Conservation (phyloP, 2,329 filamentous ascomycete species). For the Amauroascus verrucosus region DNA sequence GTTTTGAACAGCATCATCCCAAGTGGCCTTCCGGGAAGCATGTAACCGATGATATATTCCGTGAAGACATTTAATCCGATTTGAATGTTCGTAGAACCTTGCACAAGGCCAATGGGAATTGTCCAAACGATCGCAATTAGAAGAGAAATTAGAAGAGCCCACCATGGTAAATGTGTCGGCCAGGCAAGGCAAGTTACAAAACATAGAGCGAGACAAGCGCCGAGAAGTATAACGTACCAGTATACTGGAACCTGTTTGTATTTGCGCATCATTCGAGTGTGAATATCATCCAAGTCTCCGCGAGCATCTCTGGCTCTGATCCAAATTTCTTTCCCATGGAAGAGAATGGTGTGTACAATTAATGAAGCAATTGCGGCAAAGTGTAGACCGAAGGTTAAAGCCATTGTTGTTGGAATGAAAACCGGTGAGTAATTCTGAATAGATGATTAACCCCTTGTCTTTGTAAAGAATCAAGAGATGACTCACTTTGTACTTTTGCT, state of each 20-base stretch:
- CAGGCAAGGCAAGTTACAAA: slow-evolving; percentile 43
- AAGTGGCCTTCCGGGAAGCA: slow-evolving; percentile 58
- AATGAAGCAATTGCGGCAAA: slow-evolving; percentile 62
- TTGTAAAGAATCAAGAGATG: slow-evolving; percentile 32
- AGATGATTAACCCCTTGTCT: neutral
- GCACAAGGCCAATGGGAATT: slow-evolving; percentile 52
- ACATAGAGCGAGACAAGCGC: slow-evolving; percentile 42
- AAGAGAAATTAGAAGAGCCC: slow-evolving; percentile 59
- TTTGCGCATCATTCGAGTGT: slow-evolving; percentile 46
- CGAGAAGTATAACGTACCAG: slow-evolving; percentile 46
- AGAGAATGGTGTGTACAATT: slow-evolving; percentile 56
- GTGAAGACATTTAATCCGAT: slow-evolving; percentile 63
- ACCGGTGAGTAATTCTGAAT: slow-evolving; percentile 28
- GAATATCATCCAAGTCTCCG: slow-evolving; percentile 45
- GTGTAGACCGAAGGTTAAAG: slow-evolving; percentile 58
- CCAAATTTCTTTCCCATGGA: slow-evolving; percentile 59
- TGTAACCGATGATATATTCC: slow-evolving; percentile 64
- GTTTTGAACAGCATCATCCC: slow-evolving; percentile 73
- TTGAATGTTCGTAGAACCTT: slow-evolving; percentile 56
- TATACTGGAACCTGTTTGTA: slow-evolving; percentile 48
- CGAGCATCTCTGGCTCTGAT: slow-evolving; percentile 44
- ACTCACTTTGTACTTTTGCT: slow-evolving; percentile 54
- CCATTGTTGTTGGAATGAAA: slow-evolving; percentile 61
- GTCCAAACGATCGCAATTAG: slow-evolving; percentile 54
- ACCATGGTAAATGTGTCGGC: slow-evolving; percentile 60